Base-by-base conservation (phyloP, 2,329 filamentous ascomycete genomes). In the Phaeomoniella chlamydospora region DNA sequence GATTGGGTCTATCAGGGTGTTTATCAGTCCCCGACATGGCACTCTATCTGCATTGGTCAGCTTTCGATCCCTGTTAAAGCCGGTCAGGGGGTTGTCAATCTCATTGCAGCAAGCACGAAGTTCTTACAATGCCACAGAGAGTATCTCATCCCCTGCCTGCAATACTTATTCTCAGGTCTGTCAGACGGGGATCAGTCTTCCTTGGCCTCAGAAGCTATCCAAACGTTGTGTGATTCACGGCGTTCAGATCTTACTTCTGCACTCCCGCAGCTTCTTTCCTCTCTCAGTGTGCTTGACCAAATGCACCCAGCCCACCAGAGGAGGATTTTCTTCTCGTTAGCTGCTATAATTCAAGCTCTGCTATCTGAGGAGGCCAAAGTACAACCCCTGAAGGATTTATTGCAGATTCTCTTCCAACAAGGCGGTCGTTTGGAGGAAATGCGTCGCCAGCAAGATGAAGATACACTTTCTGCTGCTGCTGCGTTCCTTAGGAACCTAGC, bases 61-160 rank as follows among this genome's bases (percentile, higher is more conserved):
- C n/a, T 26, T 6, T 6, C 22, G 6, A 6, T n/a, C n/a, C 22
- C 22, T 26, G 9, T 26, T n/a, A 26, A 26, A 26, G 55, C 35
- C 56, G 53, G 46, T 40, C 59, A 36, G 55, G 60, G 15, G 52
- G 61, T 39, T 57, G 60, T 36, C 42, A 61, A 14, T 51, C 61
- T 63, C 41, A 54, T 65, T 37, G 56, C 58, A 16, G 56, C 56
- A 40, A 64, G 61, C 38, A 55, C 59, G 32, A 53, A 51, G 12
- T 64, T 61, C 41, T 58, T 65, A 38, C 56, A 63, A 45, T 55
- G 59, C 15, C 59, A 59, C 32, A 52, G 55, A 29, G 49, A 51
- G 17, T 43, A 61, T 18, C 51, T 65, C 19, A 52, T 59, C 2
- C 47, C 52, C 15, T 54, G 59, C 6, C 43, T 65, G 14, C 63